A percentile compares a stretch with the other conserved stretches of the same genome.
These are phyloP conservation scores for Erigeron canadensis DNA, from an alignment of 129 eudicot genomes.

Conservation along the genomic window DNA sequence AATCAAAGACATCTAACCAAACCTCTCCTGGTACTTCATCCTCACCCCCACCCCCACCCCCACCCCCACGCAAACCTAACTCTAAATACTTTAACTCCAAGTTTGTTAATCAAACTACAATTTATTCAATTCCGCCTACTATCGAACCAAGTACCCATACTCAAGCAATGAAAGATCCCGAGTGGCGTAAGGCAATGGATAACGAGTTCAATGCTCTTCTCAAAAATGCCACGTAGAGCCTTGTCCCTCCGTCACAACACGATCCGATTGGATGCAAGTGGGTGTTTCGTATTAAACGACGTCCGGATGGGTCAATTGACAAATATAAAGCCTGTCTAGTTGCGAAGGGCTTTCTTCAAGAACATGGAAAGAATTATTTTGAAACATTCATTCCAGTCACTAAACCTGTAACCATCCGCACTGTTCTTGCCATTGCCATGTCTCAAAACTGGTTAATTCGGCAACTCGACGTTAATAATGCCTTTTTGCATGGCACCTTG, in stretches of 20 bases:
- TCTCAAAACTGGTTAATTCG: too few species aligned
- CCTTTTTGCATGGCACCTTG: conserved; percentile 17
- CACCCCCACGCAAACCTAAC: conserved; percentile 1
- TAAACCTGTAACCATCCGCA: too few species aligned
- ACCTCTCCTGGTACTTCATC: background rate
- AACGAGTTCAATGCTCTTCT: conserved; percentile 11
- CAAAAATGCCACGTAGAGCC: background rate
- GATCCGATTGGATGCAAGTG: conserved; percentile 10
- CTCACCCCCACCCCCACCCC: background rate
- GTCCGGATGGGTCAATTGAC: conserved; percentile 1
- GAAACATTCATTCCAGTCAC: too few species aligned
- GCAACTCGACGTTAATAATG: too few species aligned
- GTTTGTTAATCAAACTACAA: conserved; percentile 14
- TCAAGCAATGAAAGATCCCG: background rate
- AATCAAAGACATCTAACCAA: too few species aligned
- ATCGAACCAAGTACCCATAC: conserved; percentile 6
- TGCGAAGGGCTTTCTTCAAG: too few species aligned
- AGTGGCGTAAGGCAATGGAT: conserved; percentile 12
- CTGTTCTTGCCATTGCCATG: too few species aligned
- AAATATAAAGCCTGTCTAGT: too few species aligned
- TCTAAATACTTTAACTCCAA: conserved; percentile 9
- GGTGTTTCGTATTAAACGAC: conserved; percentile 2
- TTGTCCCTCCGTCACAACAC: background rate
- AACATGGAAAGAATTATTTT: too few species aligned
- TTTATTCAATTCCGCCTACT: conserved; percentile 5